Evolutionary conservation across 495 filamentous ascomycete species (phyloP).

Genomic region (Thozetella sp.): DNA sequence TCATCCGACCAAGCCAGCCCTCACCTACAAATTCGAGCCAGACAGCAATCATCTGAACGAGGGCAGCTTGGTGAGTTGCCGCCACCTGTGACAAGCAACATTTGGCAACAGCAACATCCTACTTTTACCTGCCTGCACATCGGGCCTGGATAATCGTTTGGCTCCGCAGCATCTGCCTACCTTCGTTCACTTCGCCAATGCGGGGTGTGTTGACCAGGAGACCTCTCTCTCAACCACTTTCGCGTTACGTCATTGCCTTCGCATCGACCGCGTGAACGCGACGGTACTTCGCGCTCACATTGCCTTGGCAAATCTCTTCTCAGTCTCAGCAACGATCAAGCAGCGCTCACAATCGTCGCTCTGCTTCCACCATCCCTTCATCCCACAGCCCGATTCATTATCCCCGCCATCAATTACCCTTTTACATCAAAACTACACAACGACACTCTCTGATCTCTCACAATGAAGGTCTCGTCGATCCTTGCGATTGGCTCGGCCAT

Average conservation of each 20-base stretch:
- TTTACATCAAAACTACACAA: no score
- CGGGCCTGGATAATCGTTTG: no score
- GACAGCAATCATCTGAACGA: no score
- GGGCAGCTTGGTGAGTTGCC: no score
- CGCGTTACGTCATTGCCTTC: neutral
- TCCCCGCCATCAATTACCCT: conserved; percentile 12
- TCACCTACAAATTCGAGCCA: no score
- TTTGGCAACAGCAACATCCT: no score
- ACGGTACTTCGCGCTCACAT: neutral
- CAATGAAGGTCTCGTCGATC: conserved; percentile 26
- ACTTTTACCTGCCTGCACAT: no score
- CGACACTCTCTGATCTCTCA: conserved; percentile 4
- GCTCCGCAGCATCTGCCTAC: no score
- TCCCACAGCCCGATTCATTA: no score
- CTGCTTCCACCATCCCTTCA: neutral
- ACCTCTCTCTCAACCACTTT: neutral
- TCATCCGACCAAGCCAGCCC: no score
- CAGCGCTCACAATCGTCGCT: neutral
- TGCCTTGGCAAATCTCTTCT: neutral
- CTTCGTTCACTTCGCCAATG: neutral
- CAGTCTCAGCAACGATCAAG: conserved; percentile 6
- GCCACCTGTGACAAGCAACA: no score
- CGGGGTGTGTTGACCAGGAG: neutral
- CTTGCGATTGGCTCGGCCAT: conserved; percentile 25
- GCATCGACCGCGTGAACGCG: neutral